phyloP scores from a whole-genome alignment of 2,329 filamentous ascomycete genomes.

The Aspergillus sp. region DNA sequence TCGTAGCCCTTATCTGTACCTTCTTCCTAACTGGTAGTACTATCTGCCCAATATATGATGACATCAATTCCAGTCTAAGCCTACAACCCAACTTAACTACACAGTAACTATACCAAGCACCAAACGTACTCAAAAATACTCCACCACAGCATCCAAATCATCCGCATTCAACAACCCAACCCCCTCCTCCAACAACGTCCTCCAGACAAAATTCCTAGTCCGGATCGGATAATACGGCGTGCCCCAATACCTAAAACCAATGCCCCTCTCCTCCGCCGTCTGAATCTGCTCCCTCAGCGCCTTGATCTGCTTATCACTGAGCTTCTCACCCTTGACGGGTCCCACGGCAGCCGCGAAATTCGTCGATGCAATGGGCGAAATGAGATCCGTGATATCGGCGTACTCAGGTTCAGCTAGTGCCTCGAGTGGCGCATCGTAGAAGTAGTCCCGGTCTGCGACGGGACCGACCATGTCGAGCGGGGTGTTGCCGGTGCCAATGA shows the following conservation, averaged over 20 bases:
- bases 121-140: conserved; percentile 28
- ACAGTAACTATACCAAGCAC: too few relatives aligned
- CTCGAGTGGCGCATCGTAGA: conserved; percentile 61
- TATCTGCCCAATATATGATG: too few relatives aligned
- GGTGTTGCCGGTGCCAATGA: conserved; percentile 64
- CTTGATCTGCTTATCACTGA: conserved; percentile 48
- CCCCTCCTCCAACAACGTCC: conserved; percentile 57
- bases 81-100: too few relatives aligned
- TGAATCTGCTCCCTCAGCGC: conserved; percentile 55
- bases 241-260: conserved; percentile 65
- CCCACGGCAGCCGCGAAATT: conserved; percentile 51
- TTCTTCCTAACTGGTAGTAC: too few relatives aligned
- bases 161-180: conserved; percentile 66
- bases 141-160: conserved; percentile 58
- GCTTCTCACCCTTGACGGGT: conserved; percentile 34
- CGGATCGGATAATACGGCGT: conserved; percentile 61
- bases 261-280: conserved; percentile 58
- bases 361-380: conserved; percentile 58
- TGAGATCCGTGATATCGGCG: conserved; percentile 48
- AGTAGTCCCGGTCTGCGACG: conserved; percentile 54
- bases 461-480: conserved; percentile 51
- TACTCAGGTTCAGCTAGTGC: conserved; percentile 44
- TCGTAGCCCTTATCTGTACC: too few relatives aligned
- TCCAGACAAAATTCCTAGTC: conserved; percentile 62
- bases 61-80: too few relatives aligned